These are phyloP conservation scores for Leishmania amazonensis DNA, from an alignment of 208 protist species.

Conservation along the genomic window DNA sequence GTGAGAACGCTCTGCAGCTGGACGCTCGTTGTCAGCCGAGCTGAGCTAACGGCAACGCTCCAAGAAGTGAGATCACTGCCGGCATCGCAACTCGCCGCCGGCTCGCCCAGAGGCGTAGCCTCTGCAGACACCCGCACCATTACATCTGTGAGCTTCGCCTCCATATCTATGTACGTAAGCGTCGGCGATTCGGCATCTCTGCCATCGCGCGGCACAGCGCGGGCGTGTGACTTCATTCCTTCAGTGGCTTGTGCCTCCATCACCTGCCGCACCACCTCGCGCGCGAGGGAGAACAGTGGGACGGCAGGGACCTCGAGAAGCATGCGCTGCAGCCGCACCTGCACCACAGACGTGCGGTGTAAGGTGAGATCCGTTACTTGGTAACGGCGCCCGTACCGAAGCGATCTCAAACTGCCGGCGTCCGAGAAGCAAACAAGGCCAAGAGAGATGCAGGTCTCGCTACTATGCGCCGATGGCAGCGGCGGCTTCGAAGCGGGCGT, in stretches of 20 bases:
- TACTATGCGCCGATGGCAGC: not conserved
- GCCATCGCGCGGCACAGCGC: not conserved
- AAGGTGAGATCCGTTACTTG: constrained; percentile 16
- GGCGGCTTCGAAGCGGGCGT: no score
- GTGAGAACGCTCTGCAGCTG: constrained; percentile 21
- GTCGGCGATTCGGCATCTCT: not conserved
- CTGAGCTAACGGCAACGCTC: constrained; percentile 4
- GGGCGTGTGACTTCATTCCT: not conserved
- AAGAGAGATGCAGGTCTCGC: constrained; percentile 3
- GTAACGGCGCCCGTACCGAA: constrained; percentile 25
- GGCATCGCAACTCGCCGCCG: not conserved
- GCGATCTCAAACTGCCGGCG: not conserved
- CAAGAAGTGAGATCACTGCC: not conserved
- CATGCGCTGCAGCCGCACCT: constrained; percentile 6
- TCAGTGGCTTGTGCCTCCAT: constrained; percentile 3
- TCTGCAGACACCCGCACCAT: constrained; percentile 1
- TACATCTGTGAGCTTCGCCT: constrained; percentile 18
- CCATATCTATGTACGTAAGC: constrained; percentile 20
- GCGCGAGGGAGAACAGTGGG: constrained; percentile 17
- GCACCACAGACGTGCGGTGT: constrained; percentile 9
- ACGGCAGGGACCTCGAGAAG: constrained; percentile 12
- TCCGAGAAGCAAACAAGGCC: constrained; percentile 7
- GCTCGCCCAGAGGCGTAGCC: not conserved
- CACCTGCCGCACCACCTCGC: constrained; percentile 16
- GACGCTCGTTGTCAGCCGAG: constrained; percentile 6